Evolutionary conservation across 495 filamentous ascomycete genomes (phyloP).

Genomic region (Durotheca rogersii): DNA sequence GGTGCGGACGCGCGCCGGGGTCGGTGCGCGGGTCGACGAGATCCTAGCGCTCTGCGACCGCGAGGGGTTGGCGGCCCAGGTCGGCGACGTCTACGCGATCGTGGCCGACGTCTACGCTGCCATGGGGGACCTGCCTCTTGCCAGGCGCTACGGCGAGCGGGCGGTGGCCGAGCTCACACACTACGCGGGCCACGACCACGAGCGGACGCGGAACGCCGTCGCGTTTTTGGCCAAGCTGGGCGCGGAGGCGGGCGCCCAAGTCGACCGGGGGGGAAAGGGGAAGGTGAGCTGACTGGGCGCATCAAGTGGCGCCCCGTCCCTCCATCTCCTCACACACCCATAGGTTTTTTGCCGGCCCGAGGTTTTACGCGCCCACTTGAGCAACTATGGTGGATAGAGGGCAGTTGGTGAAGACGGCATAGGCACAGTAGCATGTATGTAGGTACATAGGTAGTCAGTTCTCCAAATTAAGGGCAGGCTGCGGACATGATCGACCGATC

Average conservation of each 20-base stretch:
- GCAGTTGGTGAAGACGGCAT: too few relatives aligned
- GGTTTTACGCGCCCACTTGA: neutral
- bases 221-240: slow-evolving; percentile 20
- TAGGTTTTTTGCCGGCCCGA: neutral
- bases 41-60: slow-evolving; percentile 30
- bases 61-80: slow-evolving; percentile 35
- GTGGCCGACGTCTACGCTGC: slow-evolving; percentile 32
- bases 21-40: slow-evolving; percentile 26
- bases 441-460: too few relatives aligned
- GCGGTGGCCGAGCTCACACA: slow-evolving; percentile 29
- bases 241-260: too few relatives aligned
- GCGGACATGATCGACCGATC: too few relatives aligned
- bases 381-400: too few relatives aligned
- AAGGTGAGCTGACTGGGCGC: neutral
- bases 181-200: slow-evolving; percentile 31
- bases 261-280: neutral
- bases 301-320: neutral
- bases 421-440: too few relatives aligned
- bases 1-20: slow-evolving; percentile 15
- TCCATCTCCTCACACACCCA: neutral
- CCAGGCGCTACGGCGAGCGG: slow-evolving; percentile 27
- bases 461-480: too few relatives aligned
- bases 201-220: slow-evolving; percentile 16
- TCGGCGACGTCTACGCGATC: slow-evolving; percentile 38
- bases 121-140: slow-evolving; percentile 24